Evolutionary conservation across 176 grass and related monocot genomes (phyloP).

Genomic region (Thalia dealbata): DNA sequence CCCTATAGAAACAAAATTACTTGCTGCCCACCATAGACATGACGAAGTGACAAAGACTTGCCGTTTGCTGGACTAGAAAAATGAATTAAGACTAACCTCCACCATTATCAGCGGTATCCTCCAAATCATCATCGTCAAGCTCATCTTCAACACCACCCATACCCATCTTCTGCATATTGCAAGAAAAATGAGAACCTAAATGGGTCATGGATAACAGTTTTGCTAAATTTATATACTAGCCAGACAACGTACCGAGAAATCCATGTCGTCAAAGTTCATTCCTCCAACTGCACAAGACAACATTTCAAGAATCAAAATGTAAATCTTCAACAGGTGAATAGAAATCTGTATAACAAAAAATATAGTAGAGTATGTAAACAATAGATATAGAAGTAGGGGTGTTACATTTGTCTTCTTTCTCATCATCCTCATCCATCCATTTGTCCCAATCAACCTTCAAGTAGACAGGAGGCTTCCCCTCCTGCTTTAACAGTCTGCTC

Average conservation of each 20-base stretch:
- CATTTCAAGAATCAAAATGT: background rate
- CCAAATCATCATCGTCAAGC: constrained; percentile 30
- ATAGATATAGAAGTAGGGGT: background rate
- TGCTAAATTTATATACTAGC: background rate
- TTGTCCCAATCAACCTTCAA: constrained; percentile 96
- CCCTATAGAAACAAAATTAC: background rate
- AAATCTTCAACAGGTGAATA: background rate
- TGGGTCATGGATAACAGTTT: background rate
- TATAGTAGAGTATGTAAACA: constrained; percentile 1
- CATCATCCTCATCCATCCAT: constrained; percentile 88
- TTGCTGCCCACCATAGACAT: background rate
- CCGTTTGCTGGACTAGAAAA: background rate
- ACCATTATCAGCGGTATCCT: constrained; percentile 43
- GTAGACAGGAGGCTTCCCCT: constrained; percentile 57
- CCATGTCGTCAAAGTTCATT: constrained; percentile 56
- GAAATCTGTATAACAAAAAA: background rate
- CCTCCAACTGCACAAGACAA: constrained; percentile 38
- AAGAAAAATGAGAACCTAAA: constrained; percentile 14
- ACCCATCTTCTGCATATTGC: constrained; percentile 55
- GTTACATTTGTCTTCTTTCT: constrained; percentile 56
- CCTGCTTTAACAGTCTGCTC: constrained; percentile 64
- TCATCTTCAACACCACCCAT: constrained; percentile 67
- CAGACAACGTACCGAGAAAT: constrained; percentile 58
- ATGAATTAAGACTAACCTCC: constrained; percentile 1
- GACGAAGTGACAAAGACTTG: background rate